A percentile compares a stretch with the other conserved stretches of the same genome.
These are phyloP conservation scores for Spathaspora arborariae DNA, from an alignment of 805 yeast genomes.

Conservation along the genomic window DNA sequence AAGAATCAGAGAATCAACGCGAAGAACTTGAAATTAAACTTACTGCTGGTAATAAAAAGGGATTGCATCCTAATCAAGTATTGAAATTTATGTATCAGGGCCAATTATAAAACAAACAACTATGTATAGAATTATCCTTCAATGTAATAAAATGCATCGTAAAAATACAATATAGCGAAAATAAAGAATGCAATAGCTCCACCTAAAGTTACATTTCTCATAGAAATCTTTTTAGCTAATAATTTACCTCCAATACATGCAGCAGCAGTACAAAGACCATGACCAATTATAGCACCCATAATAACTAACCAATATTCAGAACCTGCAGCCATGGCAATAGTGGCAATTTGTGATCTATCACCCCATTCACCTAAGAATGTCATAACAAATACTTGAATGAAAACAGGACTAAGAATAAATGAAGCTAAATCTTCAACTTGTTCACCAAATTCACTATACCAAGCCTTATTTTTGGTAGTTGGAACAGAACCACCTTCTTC, in stretches of 20 bases:
- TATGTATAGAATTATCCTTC: constrained; percentile 8
- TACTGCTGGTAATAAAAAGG: constrained; percentile 23
- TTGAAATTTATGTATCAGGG: constrained; percentile 40
- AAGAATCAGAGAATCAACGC: constrained; percentile 17
- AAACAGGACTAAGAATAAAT: constrained; percentile 74
- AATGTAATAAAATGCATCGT: constrained; percentile 49
- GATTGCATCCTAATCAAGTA: constrained; percentile 32
- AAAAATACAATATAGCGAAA: constrained; percentile 76
- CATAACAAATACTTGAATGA: constrained; percentile 95
- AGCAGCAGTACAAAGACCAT: constrained; percentile 76
- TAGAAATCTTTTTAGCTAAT: constrained; percentile 81
- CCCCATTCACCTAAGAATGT: constrained; percentile 99
- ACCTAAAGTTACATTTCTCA: constrained; percentile 88
- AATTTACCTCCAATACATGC: constrained; percentile 95
- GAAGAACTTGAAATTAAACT: constrained; percentile 23
- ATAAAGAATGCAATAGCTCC: constrained; percentile 86
- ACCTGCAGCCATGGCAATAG: constrained; percentile 98
- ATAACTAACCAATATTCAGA: constrained; percentile 87
- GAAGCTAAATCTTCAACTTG: constrained; percentile 55
- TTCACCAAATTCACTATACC: constrained; percentile 26
- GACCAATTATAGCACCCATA: constrained; percentile 87
- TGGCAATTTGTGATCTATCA: constrained; percentile 96
- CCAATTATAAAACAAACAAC: constrained; percentile 9
- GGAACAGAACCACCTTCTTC: constrained; percentile 50
- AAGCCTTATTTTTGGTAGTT: constrained; percentile 15